These are phyloP conservation scores for Syzygium aromaticum DNA, from an alignment of 345 rosid species.

Conservation along the genomic window DNA sequence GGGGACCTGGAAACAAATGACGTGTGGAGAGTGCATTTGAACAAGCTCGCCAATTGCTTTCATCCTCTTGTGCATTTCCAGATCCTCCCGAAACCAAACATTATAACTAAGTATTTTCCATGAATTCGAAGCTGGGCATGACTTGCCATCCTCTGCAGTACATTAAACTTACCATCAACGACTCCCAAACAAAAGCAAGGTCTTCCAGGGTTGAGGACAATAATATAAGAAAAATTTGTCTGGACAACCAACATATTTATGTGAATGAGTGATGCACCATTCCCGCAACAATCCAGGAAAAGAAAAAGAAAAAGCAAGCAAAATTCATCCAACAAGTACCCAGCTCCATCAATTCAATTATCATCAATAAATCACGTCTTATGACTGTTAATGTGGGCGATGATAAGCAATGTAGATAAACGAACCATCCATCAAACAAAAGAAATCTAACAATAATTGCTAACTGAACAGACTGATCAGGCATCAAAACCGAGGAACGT, in stretches of 20 bases:
- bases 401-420: not conserved
- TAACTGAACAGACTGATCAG: not conserved
- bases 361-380: not conserved
- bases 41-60: conserved; percentile 71
- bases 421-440: not conserved
- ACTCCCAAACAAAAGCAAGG: not conserved
- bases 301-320: not conserved
- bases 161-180: not conserved
- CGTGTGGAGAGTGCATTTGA: conserved; percentile 72
- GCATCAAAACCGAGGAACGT: not conserved
- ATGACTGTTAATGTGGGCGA: not conserved
- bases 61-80: conserved; percentile 76
- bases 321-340: not conserved
- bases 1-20: conserved; percentile 85
- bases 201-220: not conserved
- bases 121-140: conserved; percentile 21
- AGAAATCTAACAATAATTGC: not conserved
- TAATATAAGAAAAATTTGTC: not conserved
- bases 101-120: conserved; percentile 84
- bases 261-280: not conserved
- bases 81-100: conserved; percentile 95
- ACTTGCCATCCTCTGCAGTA: conserved; percentile 20
- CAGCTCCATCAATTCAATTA: not conserved
- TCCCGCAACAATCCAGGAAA: not conserved
- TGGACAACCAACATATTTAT: not conserved